A percentile compares a stretch with the other conserved stretches of the same genome.
These are phyloP conservation scores for Ashbya aceris DNA, from an alignment of 1,139 yeast species.

Conservation along the genomic window DNA sequence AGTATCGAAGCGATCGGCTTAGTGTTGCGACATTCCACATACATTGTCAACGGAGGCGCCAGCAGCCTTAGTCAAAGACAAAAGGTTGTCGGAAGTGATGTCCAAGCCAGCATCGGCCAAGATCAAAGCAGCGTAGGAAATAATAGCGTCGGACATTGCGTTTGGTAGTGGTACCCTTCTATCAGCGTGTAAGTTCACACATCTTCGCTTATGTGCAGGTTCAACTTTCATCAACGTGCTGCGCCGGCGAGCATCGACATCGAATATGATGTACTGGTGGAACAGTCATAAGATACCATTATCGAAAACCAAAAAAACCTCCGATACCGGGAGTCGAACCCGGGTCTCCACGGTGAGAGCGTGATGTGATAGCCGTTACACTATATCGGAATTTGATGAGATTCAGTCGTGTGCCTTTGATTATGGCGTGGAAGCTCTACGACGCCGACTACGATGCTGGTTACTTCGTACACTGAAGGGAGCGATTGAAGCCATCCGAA, in stretches of 20 bases:
- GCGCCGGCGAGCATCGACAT: no score
- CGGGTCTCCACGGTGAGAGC: conserved; percentile 19
- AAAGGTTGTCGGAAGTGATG: conserved; percentile 86
- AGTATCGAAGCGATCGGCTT: conserved; percentile 1
- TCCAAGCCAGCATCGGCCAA: conserved; percentile 96
- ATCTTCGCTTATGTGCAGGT: neutral
- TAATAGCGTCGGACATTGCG: conserved; percentile 45
- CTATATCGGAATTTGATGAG: conserved; percentile 10
- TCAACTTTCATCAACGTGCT: neutral
- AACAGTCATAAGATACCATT: neutral
- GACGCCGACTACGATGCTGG: no score
- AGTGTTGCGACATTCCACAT: conserved; percentile 21
- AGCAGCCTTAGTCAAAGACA: conserved; percentile 79
- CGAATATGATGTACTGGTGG: neutral
- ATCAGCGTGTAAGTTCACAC: no score
- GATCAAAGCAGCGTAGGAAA: conserved; percentile 80
- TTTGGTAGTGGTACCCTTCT: no score
- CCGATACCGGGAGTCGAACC: conserved; percentile 20
- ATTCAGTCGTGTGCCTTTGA: no score
- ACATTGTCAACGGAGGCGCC: conserved; percentile 75
- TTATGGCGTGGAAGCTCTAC: no score
- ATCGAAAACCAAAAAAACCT: conserved; percentile 2
- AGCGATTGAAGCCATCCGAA: no score
- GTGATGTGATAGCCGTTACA: conserved; percentile 17
- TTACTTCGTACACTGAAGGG: no score